Conservation (phyloP, 1,284 basidiomycete genomes). For the Ceratobasidium sp. region DNA sequence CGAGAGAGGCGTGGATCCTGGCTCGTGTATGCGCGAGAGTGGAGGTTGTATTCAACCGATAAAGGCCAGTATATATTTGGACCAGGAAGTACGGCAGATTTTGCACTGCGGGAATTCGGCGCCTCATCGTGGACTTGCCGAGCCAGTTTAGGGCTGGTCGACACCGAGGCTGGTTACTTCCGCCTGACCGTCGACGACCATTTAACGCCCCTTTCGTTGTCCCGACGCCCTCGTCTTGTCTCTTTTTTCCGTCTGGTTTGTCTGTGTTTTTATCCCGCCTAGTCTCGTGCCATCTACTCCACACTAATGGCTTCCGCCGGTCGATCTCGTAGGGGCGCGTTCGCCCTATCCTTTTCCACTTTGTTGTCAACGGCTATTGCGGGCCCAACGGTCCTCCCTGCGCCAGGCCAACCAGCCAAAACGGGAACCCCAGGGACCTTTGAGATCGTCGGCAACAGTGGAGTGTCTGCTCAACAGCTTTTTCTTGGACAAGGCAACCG, state of each 20-base stretch:
- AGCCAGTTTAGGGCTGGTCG: constrained; percentile 17
- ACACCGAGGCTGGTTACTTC: background rate
- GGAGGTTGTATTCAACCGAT: background rate
- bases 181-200: constrained; percentile 6
- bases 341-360: constrained; percentile 29
- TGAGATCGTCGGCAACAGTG: constrained; percentile 61
- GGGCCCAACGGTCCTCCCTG: constrained; percentile 12
- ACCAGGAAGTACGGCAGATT: background rate
- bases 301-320: constrained; percentile 22
- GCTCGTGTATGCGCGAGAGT: background rate
- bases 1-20: background rate
- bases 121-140: constrained; percentile 7
- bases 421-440: constrained; percentile 56
- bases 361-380: constrained; percentile 15
- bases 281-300: constrained; percentile 5
- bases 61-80: background rate
- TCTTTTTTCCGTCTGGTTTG: constrained; percentile 4
- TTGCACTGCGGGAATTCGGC: background rate
- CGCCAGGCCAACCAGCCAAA: constrained; percentile 47
- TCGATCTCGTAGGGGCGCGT: constrained; percentile 10
- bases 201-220: background rate
- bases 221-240: background rate
- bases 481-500: constrained; percentile 61
- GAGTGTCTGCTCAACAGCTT: constrained; percentile 60
- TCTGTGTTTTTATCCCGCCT: background rate